Evolutionary conservation across 371 early-diverging fungal genomes (phyloP).

Genomic region (Mortierella sp.): DNA sequence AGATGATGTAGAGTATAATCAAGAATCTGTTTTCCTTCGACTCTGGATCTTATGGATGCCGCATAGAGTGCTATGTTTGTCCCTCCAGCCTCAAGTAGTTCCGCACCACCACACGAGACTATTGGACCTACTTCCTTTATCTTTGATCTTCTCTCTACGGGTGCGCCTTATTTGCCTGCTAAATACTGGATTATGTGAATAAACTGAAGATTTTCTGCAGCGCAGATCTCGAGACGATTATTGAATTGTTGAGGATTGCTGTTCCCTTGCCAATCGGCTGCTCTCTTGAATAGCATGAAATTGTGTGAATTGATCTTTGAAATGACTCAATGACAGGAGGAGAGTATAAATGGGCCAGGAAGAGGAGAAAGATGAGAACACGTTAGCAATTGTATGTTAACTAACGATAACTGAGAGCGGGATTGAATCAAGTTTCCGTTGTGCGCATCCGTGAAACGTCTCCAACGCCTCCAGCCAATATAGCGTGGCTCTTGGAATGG

Average conservation of each 20-base stretch:
- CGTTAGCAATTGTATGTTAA: too few species aligned
- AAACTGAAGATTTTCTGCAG: neutral
- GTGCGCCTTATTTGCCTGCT: too few species aligned
- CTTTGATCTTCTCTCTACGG: slow-evolving; percentile 10
- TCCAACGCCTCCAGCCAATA: too few species aligned
- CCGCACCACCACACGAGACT: slow-evolving; percentile 65
- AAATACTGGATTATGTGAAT: neutral
- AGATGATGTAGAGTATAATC: slow-evolving; percentile 65
- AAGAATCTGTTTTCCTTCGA: slow-evolving; percentile 18
- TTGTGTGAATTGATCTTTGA: neutral
- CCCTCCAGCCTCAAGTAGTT: slow-evolving; percentile 60
- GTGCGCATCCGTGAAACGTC: too few species aligned
- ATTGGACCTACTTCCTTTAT: slow-evolving; percentile 28
- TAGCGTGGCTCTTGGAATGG: too few species aligned
- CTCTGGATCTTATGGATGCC: slow-evolving; percentile 48
- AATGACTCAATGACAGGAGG: neutral
- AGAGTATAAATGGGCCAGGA: too few species aligned
- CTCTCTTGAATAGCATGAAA: slow-evolving; percentile 7
- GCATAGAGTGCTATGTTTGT: slow-evolving; percentile 57
- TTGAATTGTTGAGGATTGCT: slow-evolving; percentile 1
- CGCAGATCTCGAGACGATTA: neutral
- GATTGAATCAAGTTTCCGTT: too few species aligned
- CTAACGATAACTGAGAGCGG: too few species aligned
- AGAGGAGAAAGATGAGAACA: too few species aligned
- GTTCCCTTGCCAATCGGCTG: neutral